Evolutionary conservation across 2,329 filamentous ascomycete species (phyloP).

Genomic region (Ophiocordyceps sinensis): DNA sequence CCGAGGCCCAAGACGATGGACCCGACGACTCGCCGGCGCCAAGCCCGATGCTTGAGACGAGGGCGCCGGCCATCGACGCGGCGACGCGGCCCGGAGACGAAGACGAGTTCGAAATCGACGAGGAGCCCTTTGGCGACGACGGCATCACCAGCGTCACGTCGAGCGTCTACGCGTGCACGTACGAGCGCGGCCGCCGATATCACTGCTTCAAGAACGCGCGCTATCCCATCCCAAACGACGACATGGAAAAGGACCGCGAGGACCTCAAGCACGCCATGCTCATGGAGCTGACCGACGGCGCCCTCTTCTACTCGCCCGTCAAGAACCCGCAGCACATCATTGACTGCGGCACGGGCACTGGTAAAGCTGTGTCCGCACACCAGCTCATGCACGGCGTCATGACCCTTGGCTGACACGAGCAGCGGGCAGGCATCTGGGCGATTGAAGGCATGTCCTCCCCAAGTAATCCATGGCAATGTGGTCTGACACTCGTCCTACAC

Average conservation of each 20-base stretch:
- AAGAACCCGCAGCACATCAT: conserved; percentile 19
- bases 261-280: conserved; percentile 25
- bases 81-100: background rate
- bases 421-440: conserved; percentile 4
- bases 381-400: no score
- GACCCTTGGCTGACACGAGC: no score
- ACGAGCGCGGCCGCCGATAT: conserved; percentile 10
- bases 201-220: conserved; percentile 18
- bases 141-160: conserved; percentile 2
- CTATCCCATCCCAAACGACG: conserved; percentile 25
- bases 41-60: background rate
- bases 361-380: background rate
- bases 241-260: conserved; percentile 22
- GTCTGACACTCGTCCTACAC: no score
- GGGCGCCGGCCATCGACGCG: conserved; percentile 1
- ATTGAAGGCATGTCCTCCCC: background rate
- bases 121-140: conserved; percentile 2
- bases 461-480: no score
- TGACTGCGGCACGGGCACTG: conserved; percentile 22
- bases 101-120: conserved; percentile 2
- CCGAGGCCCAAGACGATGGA: no score
- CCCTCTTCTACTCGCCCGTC: conserved; percentile 26
- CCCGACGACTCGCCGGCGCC: no score
- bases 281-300: conserved; percentile 17
- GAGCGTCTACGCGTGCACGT: conserved; percentile 5